Evolutionary conservation across 1,139 yeast genomes (phyloP), one percentile per base, ranked within the genome.

Genomic region (Debaryomyces singareniensis): DNA sequence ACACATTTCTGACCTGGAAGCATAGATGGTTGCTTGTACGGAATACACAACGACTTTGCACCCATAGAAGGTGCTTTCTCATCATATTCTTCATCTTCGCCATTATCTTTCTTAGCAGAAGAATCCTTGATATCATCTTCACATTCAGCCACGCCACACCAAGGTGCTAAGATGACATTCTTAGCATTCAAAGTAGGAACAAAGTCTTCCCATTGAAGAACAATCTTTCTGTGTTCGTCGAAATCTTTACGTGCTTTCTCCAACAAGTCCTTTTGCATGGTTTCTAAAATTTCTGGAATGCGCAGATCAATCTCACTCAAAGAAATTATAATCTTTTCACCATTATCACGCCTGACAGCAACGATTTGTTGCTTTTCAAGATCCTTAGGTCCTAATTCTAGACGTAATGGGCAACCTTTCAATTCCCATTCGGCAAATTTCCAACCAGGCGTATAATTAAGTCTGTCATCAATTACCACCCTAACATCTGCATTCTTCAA

Each of bases 21-120:
- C 58, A 89, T 73, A 47, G 65, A 73, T 38, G 96, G 96, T 68
- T 89, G 97, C 28, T 85, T 83, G 52, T 79, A 79, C 42, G 98
- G 98, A 59, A 89, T 87, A 75, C 99, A 93, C 61, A 93, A 71
- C 13, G 96, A 82, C 70, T 93, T 93, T 45, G 99, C 99, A 53
- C 99, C 99, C 99, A 93, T 93, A 36, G 94, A 80, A 51, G 98
- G 98, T 16, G 98, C 87, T 61, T 84, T 83, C 49, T 91, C 98
- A 54, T 93, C 99, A 30, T 71, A 84, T 53, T 83, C 95, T 51
- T 75, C 85, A 32, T 81, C 93, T 40, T 77, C 86, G 38, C 85
- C 89, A 45, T 83, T 78, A 44, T 77, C 78, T 51, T 78, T 82
- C 57, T 75, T 80, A 21, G 95, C 91, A 27, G 96, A 86, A 28